Evolutionary conservation across 176 grass and related monocot genomes (phyloP).

Genomic region (Cocos nucifera): DNA sequence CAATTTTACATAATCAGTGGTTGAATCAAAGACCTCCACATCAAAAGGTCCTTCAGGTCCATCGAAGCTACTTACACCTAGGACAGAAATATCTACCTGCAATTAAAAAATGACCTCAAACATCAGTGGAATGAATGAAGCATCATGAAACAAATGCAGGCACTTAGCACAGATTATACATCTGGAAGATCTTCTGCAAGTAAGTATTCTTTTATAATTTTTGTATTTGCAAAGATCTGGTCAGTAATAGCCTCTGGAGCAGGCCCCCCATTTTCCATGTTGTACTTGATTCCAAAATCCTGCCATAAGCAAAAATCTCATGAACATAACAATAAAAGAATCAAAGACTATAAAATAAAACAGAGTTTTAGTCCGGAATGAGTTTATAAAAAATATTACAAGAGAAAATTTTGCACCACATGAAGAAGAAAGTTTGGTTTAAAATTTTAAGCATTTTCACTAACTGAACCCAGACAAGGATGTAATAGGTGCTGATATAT

Average conservation of each 20-base stretch:
- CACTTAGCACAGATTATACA: slow-evolving; percentile 28
- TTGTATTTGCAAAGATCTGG: slow-evolving; percentile 85
- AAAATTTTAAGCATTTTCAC: no score
- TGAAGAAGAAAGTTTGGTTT: no score
- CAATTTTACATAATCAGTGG: slow-evolving; percentile 79
- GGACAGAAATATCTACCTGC: slow-evolving; percentile 83
- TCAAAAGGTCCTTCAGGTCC: slow-evolving; percentile 85
- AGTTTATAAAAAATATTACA: no score
- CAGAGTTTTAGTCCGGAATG: no score
- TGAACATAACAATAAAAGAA: slow-evolving; percentile 19
- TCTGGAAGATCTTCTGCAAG: slow-evolving; percentile 82
- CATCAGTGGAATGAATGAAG: background rate
- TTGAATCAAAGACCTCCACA: slow-evolving; percentile 92
- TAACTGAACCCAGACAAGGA: no score
- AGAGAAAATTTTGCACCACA: no score
- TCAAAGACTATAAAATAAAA: slow-evolving; percentile 1
- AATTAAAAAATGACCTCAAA: slow-evolving; percentile 11
- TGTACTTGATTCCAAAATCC: slow-evolving; percentile 99
- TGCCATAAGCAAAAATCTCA: slow-evolving; percentile 26
- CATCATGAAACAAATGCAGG: slow-evolving; percentile 8
- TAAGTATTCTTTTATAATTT: slow-evolving; percentile 62
- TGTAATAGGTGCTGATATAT: no score
- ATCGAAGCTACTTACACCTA: slow-evolving; percentile 61
- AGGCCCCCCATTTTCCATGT: slow-evolving; percentile 98
- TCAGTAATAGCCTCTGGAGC: slow-evolving; percentile 89